These are phyloP conservation scores for Akanthomyces lecanii DNA, from an alignment of 2,329 filamentous ascomycete genomes.

Conservation along the genomic window DNA sequence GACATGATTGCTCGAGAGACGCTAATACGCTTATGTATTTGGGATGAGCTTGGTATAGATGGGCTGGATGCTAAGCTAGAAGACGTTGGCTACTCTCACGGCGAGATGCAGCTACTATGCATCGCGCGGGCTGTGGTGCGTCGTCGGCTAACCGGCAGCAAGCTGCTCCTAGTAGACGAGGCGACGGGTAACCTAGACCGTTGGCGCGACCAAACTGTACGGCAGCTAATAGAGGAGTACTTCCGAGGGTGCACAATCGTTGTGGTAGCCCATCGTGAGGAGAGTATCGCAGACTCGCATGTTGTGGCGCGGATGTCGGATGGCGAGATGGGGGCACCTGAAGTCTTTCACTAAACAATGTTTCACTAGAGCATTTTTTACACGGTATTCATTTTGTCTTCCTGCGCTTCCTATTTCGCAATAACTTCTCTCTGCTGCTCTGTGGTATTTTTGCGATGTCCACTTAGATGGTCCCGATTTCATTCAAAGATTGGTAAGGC, in stretches of 20 bases:
- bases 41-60: background rate
- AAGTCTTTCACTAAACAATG: too few species aligned
- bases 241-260: slow-evolving; percentile 4
- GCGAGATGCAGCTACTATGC: background rate
- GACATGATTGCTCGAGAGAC: background rate
- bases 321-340: too few species aligned
- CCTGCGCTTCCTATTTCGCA: too few species aligned
- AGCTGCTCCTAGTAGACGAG: background rate
- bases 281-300: background rate
- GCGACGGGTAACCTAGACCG: background rate
- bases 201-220: background rate
- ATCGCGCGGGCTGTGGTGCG: slow-evolving; percentile 3
- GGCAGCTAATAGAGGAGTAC: background rate
- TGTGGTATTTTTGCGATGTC: too few species aligned
- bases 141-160: background rate
- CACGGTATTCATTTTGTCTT: too few species aligned
- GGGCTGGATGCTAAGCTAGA: background rate
- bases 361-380: too few species aligned
- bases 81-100: background rate
- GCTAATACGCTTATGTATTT: background rate
- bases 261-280: background rate
- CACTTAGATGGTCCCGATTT: background rate
- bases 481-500: background rate
- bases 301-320: too few species aligned
- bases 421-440: too few species aligned